Evolutionary conservation across 257 asterid species (phyloP).

Genomic region (Primulina huaijiensis): DNA sequence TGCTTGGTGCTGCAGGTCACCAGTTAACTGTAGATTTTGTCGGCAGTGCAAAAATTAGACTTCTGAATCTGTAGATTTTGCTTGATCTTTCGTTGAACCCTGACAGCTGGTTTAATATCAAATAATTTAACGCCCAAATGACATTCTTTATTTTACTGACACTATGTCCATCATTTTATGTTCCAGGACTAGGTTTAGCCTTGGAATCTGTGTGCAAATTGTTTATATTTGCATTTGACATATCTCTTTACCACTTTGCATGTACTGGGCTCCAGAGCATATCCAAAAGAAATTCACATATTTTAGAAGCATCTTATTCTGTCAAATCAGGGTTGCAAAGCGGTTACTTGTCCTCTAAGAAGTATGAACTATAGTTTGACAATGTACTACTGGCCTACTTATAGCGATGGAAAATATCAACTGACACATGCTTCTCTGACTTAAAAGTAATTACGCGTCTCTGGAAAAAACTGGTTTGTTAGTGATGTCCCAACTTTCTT

Average conservation of each 20-base stretch:
- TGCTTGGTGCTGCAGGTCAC: constrained; percentile 25
- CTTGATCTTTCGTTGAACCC: constrained; percentile 18
- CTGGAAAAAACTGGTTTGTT: not conserved
- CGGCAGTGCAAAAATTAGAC: constrained; percentile 17
- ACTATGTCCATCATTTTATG: constrained; percentile 2
- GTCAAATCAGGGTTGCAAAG: constrained; percentile 12
- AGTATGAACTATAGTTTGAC: constrained; percentile 17
- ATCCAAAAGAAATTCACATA: not conserved
- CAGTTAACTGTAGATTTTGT: constrained; percentile 16
- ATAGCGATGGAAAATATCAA: constrained; percentile 6
- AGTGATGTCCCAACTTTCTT: constrained; percentile 1
- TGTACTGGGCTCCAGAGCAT: constrained; percentile 1
- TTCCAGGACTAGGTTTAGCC: constrained; percentile 21
- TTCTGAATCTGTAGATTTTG: constrained; percentile 7
- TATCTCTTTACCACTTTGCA: constrained; percentile 18
- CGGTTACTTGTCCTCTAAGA: constrained; percentile 5
- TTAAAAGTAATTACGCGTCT: no score
- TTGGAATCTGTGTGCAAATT: constrained; percentile 17
- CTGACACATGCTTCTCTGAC: constrained; percentile 2
- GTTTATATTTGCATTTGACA: constrained; percentile 3
- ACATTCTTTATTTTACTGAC: constrained; percentile 8
- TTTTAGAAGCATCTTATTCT: constrained; percentile 5
- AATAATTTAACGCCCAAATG: not conserved
- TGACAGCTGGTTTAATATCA: constrained; percentile 5
- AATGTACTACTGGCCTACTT: constrained; percentile 9